phyloP scores from a whole-genome alignment of 768 basidiomycete species.

The Tylopilus cervinicoccineus region DNA sequence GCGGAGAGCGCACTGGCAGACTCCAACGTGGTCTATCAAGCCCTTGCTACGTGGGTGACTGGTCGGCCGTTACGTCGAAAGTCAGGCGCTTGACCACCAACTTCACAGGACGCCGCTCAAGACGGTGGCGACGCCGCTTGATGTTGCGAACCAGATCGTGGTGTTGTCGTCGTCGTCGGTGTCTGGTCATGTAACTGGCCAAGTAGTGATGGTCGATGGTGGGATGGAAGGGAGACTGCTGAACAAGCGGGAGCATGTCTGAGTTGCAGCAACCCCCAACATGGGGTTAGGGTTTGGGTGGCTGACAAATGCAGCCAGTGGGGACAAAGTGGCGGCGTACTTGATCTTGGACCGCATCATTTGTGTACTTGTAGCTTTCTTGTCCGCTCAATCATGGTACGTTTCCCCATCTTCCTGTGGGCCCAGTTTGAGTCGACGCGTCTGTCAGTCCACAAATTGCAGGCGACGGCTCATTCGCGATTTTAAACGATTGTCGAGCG shows the following conservation, averaged over 20 bases:
- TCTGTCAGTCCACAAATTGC: constrained; percentile 81
- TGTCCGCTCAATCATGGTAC: constrained; percentile 16
- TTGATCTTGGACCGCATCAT: constrained; percentile 7
- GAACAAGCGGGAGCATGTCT: constrained; percentile 37
- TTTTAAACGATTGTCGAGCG: constrained; percentile 92
- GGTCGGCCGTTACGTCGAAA: not conserved
- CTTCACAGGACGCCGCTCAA: constrained; percentile 58
- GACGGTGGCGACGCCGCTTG: constrained; percentile 58
- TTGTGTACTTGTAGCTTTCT: not conserved
- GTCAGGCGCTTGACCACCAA: not conserved
- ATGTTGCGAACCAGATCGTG: constrained; percentile 64
- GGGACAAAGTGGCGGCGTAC: not conserved
- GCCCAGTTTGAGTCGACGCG: not conserved
- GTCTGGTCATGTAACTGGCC: constrained; percentile 69
- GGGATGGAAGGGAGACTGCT: constrained; percentile 74
- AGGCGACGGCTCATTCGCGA: constrained; percentile 95
- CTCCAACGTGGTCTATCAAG: constrained; percentile 48
- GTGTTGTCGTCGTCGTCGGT: constrained; percentile 55
- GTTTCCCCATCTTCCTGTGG: not conserved
- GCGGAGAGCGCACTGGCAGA: constrained; percentile 55
- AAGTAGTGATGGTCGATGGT: constrained; percentile 67
- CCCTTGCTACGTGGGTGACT: constrained; percentile 60
- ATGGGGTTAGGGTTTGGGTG: constrained; percentile 21
- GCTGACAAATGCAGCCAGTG: constrained; percentile 20
- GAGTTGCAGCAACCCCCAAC: not conserved